A percentile compares a stretch with the other conserved stretches of the same genome.
These are phyloP conservation scores for Scenedesmus sp. DNA, from an alignment of 163 green algal genomes.

Conservation along the genomic window DNA sequence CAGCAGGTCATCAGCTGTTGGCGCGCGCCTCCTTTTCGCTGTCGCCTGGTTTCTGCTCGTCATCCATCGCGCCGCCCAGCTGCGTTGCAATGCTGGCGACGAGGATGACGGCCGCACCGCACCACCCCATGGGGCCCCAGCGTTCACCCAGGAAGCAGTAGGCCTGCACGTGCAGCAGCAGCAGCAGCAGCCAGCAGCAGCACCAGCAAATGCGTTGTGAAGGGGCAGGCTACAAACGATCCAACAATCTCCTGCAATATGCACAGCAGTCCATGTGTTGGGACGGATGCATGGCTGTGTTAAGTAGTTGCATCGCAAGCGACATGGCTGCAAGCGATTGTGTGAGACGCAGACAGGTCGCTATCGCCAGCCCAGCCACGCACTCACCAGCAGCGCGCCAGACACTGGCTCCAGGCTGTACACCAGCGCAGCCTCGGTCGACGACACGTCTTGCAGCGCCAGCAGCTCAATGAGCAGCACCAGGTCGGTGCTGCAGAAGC, in stretches of 20 bases:
- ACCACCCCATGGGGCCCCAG: conserved; percentile 77
- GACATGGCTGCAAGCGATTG: background rate
- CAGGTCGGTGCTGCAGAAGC: conserved; percentile 79
- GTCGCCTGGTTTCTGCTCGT: background rate
- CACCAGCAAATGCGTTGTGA: no score
- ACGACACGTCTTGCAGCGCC: conserved; percentile 77
- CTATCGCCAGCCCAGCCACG: background rate
- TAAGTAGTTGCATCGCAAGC: no score
- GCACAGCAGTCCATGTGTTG: background rate
- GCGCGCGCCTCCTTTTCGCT: background rate
- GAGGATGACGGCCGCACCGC: conserved; percentile 82
- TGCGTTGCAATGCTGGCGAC: conserved; percentile 71
- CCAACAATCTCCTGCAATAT: no score
- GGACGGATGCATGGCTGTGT: no score
- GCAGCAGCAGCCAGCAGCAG: background rate
- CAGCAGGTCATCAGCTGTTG: background rate
- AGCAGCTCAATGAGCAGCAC: conserved; percentile 84
- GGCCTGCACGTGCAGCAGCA: conserved; percentile 42
- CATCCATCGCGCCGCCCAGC: conserved; percentile 53
- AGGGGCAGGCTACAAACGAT: no score
- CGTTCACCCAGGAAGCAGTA: conserved; percentile 80
- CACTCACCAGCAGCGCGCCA: conserved; percentile 67
- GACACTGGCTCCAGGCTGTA: conserved; percentile 85
- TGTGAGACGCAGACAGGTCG: no score
- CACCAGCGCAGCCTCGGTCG: conserved; percentile 80